A percentile compares a stretch with the other conserved stretches of the same genome.
Evolutionary conservation across 2,329 filamentous ascomycete species (phyloP).

Genomic region (Apiospora saccharicola): DNA sequence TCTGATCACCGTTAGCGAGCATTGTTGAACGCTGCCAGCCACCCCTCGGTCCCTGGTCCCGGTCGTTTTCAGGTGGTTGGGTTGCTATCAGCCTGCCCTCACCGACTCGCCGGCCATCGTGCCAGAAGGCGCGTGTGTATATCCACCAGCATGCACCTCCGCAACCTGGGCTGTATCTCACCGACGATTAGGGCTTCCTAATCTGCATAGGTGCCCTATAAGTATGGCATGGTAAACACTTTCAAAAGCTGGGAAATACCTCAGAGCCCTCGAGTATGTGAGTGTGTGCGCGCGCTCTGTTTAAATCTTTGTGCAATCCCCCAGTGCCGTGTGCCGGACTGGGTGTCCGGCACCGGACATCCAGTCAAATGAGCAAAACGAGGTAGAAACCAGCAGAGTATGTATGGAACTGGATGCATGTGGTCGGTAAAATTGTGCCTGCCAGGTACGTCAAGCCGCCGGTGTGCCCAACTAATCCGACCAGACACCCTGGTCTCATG

Average conservation of each 20-base stretch:
- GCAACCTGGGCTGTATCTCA: background rate
- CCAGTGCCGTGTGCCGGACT: background rate
- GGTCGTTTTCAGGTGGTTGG: slow-evolving; percentile 11
- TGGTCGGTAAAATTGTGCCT: slow-evolving; percentile 11
- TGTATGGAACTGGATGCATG: background rate
- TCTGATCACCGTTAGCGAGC: slow-evolving; percentile 2
- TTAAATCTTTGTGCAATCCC: background rate
- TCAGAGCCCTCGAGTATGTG: background rate
- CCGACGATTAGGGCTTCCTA: background rate
- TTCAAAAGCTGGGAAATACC: background rate
- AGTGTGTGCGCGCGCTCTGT: background rate
- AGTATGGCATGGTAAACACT: background rate
- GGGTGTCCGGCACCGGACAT: slow-evolving; percentile 7
- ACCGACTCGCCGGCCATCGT: slow-evolving; percentile 18
- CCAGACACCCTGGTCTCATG: background rate
- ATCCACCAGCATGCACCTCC: slow-evolving; percentile 16
- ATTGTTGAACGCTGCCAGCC: background rate
- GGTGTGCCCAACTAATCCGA: background rate
- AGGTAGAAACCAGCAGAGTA: background rate
- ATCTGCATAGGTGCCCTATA: background rate
- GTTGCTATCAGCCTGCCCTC: background rate
- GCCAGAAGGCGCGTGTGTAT: background rate
- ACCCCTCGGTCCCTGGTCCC: background rate
- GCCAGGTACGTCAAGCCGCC: slow-evolving; percentile 4
- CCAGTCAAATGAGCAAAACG: background rate